Percentiles rank a stretch among this genome's conserved stretches.
phyloP scores from a whole-genome alignment of 345 rosid genomes.

The Salix purpurea region DNA sequence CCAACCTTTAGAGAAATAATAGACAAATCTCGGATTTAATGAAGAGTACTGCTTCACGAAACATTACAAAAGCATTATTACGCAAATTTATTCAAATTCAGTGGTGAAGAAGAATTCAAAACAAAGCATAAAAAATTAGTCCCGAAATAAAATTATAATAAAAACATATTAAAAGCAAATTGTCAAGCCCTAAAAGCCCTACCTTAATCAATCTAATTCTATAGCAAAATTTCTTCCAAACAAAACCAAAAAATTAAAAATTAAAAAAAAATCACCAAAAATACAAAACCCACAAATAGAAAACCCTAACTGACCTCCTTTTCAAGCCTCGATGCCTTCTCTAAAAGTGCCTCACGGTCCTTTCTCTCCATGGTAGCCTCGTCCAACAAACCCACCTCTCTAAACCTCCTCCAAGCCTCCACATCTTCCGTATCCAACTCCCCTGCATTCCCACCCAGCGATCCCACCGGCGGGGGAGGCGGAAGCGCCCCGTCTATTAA shows the following conservation, averaged over 20 bases:
- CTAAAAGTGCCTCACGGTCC: constrained; percentile 60
- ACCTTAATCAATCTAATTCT: neutral
- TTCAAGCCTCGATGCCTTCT: constrained; percentile 58
- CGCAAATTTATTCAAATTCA: too few relatives aligned
- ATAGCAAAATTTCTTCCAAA: neutral
- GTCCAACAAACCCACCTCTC: constrained; percentile 75
- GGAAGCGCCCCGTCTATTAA: constrained; percentile 35
- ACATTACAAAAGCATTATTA: too few relatives aligned
- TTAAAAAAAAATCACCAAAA: neutral
- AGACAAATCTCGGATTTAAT: too few relatives aligned
- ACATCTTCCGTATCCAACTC: constrained; percentile 30
- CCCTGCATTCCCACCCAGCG: constrained; percentile 27
- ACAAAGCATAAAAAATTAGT: too few relatives aligned
- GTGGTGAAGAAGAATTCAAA: too few relatives aligned
- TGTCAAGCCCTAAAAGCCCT: too few relatives aligned
- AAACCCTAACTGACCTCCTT: constrained; percentile 43
- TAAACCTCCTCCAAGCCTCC: constrained; percentile 73
- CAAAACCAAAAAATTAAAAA: neutral
- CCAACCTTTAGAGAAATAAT: too few relatives aligned
- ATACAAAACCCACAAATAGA: constrained; percentile 1
- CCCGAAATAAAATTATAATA: too few relatives aligned
- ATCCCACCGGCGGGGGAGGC: constrained; percentile 44
- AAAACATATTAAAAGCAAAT: too few relatives aligned
- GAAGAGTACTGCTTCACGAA: too few relatives aligned
- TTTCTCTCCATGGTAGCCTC: constrained; percentile 61